A percentile compares a stretch with the other conserved stretches of the same genome.
phyloP scores from a whole-genome alignment of 805 yeast genomes.

The Kodamaea restingae region DNA sequence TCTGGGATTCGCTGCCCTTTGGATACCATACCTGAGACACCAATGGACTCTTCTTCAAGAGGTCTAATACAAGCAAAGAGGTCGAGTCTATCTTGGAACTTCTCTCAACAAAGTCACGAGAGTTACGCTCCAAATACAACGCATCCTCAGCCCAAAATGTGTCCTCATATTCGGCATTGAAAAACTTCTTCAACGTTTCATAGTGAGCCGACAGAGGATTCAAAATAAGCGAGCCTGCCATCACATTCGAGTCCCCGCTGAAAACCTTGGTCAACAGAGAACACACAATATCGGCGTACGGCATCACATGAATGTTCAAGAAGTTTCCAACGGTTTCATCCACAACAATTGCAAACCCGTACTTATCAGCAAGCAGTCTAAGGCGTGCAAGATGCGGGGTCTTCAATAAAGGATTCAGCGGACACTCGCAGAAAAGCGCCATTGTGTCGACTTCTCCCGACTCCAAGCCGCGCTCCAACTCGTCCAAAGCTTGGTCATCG shows the following conservation, averaged over 20 bases:
- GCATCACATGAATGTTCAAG: conserved; percentile 73
- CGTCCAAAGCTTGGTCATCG: conserved; percentile 62
- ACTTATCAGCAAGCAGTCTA: conserved; percentile 61
- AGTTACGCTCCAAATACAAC: conserved; percentile 83
- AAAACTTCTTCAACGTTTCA: conserved; percentile 44
- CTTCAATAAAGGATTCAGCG: conserved; percentile 87
- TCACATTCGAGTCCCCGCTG: conserved; percentile 90
- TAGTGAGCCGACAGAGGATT: conserved; percentile 62
- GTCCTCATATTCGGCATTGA: conserved; percentile 59
- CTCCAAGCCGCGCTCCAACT: conserved; percentile 58
- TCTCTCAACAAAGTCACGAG: conserved; percentile 78
- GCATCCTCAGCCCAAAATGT: conserved; percentile 93
- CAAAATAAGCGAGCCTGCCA: conserved; percentile 86
- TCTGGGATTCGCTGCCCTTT: conserved; percentile 45
- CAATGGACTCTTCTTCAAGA: conserved; percentile 47
- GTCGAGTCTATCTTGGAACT: conserved; percentile 54
- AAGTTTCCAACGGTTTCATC: conserved; percentile 96
- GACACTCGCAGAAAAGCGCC: conserved; percentile 87
- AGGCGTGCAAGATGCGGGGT: conserved; percentile 74
- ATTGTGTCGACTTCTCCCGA: conserved; percentile 55
- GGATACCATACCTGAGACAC: conserved; percentile 75
- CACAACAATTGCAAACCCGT: conserved; percentile 72
- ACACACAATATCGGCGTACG: conserved; percentile 81
- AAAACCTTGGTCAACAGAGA: conserved; percentile 89
- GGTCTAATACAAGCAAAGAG: conserved; percentile 50